Evolutionary conservation across 352 stramenopile species (phyloP).

Genomic region (Bremia lactucae): DNA sequence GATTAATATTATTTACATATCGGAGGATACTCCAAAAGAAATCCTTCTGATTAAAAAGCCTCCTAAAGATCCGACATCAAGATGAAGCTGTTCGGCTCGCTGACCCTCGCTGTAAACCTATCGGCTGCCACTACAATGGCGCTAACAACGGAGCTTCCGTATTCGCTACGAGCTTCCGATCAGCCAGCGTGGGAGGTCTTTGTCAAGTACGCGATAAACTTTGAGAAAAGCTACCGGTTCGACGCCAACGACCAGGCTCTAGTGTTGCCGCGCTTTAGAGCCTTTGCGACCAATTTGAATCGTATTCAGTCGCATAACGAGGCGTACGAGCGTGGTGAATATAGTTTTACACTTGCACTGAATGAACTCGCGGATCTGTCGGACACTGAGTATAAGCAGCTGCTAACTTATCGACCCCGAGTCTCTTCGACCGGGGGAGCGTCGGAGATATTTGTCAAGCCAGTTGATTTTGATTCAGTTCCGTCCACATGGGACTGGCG

Average conservation of each 20-base stretch:
- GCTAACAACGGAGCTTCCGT: conserved; percentile 10
- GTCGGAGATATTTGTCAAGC: conserved; percentile 13
- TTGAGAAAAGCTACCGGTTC: conserved; percentile 34
- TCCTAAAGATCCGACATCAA: not conserved
- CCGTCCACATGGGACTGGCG: conserved; percentile 90
- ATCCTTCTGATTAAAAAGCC: not conserved
- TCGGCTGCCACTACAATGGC: conserved; percentile 1
- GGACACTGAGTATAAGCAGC: conserved; percentile 31
- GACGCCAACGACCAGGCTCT: conserved; percentile 26
- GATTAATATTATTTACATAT: not conserved
- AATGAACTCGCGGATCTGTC: conserved; percentile 34
- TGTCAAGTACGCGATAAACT: conserved; percentile 47
- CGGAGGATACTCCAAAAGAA: not conserved
- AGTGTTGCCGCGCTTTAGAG: conserved; percentile 31
- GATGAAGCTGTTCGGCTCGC: conserved; percentile 16
- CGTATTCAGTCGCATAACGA: conserved; percentile 42
- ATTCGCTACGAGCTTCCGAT: conserved; percentile 6
- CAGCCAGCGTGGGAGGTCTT: conserved; percentile 35
- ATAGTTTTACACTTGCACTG: conserved; percentile 37
- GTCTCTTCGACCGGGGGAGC: not conserved
- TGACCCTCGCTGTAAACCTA: conserved; percentile 1
- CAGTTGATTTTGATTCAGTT: conserved; percentile 19
- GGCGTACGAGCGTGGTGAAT: conserved; percentile 32
- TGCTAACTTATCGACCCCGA: conserved; percentile 18
- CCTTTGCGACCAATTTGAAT: conserved; percentile 38